Evolutionary conservation across 1,284 basidiomycete genomes (phyloP), one percentile per base, ranked within the genome.

Genomic region (Cutaneotrichosporon curvatum): DNA sequence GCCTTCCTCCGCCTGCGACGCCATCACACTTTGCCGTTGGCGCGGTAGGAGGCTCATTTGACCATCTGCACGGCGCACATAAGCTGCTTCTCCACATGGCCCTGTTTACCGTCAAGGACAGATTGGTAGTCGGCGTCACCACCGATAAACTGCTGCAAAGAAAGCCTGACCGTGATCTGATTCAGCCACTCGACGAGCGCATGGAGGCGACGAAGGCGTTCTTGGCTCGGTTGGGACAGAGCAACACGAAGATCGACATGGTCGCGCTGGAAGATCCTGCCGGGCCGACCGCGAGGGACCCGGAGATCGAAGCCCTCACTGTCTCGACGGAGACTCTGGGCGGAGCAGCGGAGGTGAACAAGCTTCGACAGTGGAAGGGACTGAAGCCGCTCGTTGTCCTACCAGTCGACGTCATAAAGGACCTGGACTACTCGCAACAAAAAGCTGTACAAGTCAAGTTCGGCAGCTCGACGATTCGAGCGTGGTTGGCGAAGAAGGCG

Each of bases 31-130:
- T 56, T 35, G 45, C 52, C 1, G 69, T 72, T 10, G 61, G 66
- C 3, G 75, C 76, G 62, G 56, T 83, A 9, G 84, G 84, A 21
- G 84, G 84, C 11, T 97, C 94, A 0, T 98, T 98, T 67, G 94
- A 99, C 70, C 95, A 98, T 65, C 79, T 99, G 15, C 94, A 99
- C 67, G 82, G 89, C 2, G 94, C 94, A 0, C 94, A 99, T 76
- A 97, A 97, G 74, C 92, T 98, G 50, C 79, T 99, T 30, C 79
- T 99, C 5, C 87, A 87, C 59, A 89, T 95, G 81, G 84, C 81
- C 8, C 81, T 85, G 2, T 89, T 87, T 76, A 80, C 96, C 49
- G 77, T 89, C 1, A 70, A 73, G 38, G 70, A 78, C 54, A 88
- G 87, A 67, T 72, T 98, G 61, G 87, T 98, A 53, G 82, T 95